Evolutionary conservation across 129 eudicot species (phyloP).

Genomic region (Saposhnikovia divaricata): DNA sequence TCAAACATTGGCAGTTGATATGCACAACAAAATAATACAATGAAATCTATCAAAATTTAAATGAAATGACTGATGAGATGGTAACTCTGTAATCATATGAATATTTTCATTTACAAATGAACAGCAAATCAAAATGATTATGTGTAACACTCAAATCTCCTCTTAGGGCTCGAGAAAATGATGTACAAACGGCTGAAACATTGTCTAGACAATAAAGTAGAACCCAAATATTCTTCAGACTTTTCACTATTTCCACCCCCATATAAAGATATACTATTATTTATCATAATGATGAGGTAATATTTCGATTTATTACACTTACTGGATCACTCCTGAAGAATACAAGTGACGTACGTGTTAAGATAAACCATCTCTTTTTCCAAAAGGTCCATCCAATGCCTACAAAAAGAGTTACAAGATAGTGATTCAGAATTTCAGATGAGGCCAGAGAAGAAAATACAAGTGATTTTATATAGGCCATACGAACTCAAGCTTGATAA

Average conservation of each 20-base stretch:
- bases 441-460: not conserved
- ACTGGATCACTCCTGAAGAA: slow-evolving; percentile 94
- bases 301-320: slow-evolving; percentile 18
- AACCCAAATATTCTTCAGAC: too few species aligned
- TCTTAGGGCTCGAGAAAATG: not conserved
- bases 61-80: not conserved
- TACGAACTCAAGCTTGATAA: not conserved
- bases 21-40: not conserved
- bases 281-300: not conserved
- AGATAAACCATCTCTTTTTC: slow-evolving; percentile 94
- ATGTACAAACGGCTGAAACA: not conserved
- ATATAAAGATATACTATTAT: not conserved
- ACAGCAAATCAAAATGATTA: not conserved
- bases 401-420: slow-evolving; percentile 17
- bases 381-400: slow-evolving; percentile 98
- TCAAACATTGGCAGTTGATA: not conserved
- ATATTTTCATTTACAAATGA: not conserved
- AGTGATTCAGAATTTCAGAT: slow-evolving; percentile 7
- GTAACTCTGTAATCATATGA: not conserved
- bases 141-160: not conserved
- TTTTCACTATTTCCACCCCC: too few species aligned
- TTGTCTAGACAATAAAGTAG: not conserved
- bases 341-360: slow-evolving; percentile 86
- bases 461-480: not conserved
- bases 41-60: not conserved